Evolutionary conservation across 805 yeast species (phyloP), one percentile per base, ranked within the genome.

Genomic region (Millerozyma acaciae): DNA sequence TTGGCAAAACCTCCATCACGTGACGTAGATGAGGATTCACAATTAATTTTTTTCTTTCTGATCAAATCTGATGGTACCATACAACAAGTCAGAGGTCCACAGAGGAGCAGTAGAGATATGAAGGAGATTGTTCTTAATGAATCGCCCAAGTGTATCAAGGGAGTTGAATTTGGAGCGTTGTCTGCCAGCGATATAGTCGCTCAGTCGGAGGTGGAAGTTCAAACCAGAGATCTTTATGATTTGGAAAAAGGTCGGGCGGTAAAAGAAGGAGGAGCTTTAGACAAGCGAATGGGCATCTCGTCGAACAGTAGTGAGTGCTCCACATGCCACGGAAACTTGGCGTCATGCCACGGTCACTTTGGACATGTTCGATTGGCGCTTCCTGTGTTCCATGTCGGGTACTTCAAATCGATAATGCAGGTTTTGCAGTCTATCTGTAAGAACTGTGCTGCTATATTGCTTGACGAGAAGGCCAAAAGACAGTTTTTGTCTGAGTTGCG

Each of bases 301-400:
- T 78, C 93, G 33, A 88, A 86, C 45, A 61, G 81, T n/a, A 67
- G 78, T 10, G 94, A 84, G 54, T 93, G 99, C 68, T 57, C 75
- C 9, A 94, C 97, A 1, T 93, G 99, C 62, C 86, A 78, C 48
- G 97, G 97, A 3, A 78, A 79, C 46, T 65, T 93, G 43, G 95
- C 96, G 0, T 76, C 95, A 2, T 93, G 99, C 58, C 97, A 90
- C 62, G 99, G 99, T 38, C 99, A 93, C 64, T 93, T 93, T 57
- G 99, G 99, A 26, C 96, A 94, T 52, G 76, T 93, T 43, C 77
- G 86, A 50, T 71, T 93, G 33, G 96, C 97, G 0, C 67, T 93
- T 28, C 99, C 99, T 1, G 97, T 89, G 9, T 93, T 90, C 65
- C 98, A 93, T 53, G 93, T 93, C 29, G 99, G 99, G 13, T 93